Evolutionary conservation across 371 early-diverging fungal species (phyloP), one percentile per base, ranked within the genome.

Genomic region (Fennellomyces sp.): DNA sequence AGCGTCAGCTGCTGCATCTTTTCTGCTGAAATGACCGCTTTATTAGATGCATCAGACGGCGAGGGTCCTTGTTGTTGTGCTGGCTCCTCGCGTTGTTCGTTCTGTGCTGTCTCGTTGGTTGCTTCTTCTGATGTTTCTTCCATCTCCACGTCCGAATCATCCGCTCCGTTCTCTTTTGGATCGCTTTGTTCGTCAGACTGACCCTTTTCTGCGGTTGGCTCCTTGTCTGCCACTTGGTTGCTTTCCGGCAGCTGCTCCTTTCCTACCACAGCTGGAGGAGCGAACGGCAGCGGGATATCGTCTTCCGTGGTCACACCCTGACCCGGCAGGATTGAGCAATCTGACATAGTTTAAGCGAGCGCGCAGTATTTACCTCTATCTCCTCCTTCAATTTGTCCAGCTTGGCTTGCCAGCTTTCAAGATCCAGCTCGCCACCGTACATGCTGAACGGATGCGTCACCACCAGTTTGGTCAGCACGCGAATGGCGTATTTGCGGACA

Each of bases 401-500:
- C 7, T 85, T 79, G 2, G 68, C 62, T 57, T 89, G 85, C 76
- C 94, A 93, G 28, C 83, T 79, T 49, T 76, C 79, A 28, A 85
- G 42, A 39, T 84, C 84, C 12, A 96, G 78, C 58, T 88, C 86
- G 1, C 94, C 94, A 31, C 95, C 93, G 66, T 97, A 93, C 72
- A 93, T 83, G 15, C 82, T 81, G 70, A 90, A 98, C 5, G 98
- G 99, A 50, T 95, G 96, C 0, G 93, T 90, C 17, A 90, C 80
- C 13, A 97, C 81, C 57, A 95, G 74, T 25, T 85, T 75, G 2
- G 91, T 84, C 41, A 98, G 61, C 0, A 88, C 83, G 58, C 91
- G 90, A 50, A 97, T 89, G 0, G 97, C 94, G 58, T 91, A 88
- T 64, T 91, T 94, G 35, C 99, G 86, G 5, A 97, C 95, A 58